Conservation (phyloP, 2,329 filamentous ascomycete genomes). For the Trichothecium sympodiale region DNA sequence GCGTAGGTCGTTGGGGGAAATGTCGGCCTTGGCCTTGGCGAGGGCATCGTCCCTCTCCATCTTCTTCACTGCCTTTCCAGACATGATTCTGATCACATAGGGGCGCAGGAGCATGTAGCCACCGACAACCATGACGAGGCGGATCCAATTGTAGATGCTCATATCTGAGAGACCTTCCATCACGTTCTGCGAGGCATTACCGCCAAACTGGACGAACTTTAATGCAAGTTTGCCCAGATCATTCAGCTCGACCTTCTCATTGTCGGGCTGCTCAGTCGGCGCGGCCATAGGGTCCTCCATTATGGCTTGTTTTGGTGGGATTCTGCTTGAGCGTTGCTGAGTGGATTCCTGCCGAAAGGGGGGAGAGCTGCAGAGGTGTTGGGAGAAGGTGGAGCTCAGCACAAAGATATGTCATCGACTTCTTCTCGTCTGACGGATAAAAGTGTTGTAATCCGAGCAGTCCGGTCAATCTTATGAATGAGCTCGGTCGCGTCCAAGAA, state of each 20-base stretch:
- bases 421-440: too few relatives aligned
- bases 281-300: background rate
- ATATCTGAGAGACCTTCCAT: conserved; percentile 36
- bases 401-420: too few relatives aligned
- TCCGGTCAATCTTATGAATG: too few relatives aligned
- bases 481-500: too few relatives aligned
- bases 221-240: conserved; percentile 19
- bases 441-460: too few relatives aligned
- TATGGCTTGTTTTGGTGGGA: too few relatives aligned
- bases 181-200: conserved; percentile 36
- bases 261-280: conserved; percentile 14
- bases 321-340: too few relatives aligned
- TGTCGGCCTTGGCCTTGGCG: conserved; percentile 41
- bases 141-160: conserved; percentile 47
- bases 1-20: conserved; percentile 55
- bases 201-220: conserved; percentile 22
- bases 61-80: conserved; percentile 50
- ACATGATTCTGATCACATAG: conserved; percentile 59
- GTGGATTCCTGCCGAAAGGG: too few relatives aligned
- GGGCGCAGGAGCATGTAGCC: conserved; percentile 65
- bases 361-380: too few relatives aligned
- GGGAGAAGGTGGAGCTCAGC: too few relatives aligned
- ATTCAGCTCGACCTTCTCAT: conserved; percentile 17
- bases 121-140: conserved; percentile 60
- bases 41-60: conserved; percentile 47